Evolutionary conservation across 2,329 filamentous ascomycete species (phyloP), one percentile per base, ranked within the genome.

Genomic region (Epichloe scottii): DNA sequence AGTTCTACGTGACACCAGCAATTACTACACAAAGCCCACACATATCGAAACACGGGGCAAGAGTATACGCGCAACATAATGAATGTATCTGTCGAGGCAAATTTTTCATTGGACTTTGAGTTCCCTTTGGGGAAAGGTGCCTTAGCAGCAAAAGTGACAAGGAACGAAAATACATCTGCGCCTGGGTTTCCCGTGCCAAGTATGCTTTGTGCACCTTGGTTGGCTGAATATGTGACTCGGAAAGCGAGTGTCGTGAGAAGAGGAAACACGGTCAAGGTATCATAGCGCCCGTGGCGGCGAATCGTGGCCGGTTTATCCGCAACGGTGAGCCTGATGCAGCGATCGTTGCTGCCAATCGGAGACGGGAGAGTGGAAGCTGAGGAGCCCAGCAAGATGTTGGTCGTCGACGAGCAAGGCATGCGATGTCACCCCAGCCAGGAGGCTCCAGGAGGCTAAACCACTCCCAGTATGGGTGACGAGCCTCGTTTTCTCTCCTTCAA

Each of bases 181-280:
- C 26, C 17, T 4, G 23, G 46, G 34, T 47, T 15, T 12, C 34
- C 42, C 19, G 30, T 21, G 46, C 46, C 35, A n/a, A 39, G 21
- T 23, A 34, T 23, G 8, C 38, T 23, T 38, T 35, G 26, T 21
- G 2, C 21, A 23, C 15, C 44, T 21, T 48, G 45, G 23, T 44
- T 48, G 45, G 50, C 33, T 37, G n/a, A 30, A 42, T 23, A 48
- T 35, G 50, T 55, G 54, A 48, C 53, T 50, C 46, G 47, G 49
- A 54, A 51, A 55, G 49, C 38, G 51, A 53, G 21, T 49, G 40
- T 30, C 34, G 43, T 45, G 45, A 33, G 49, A 43, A 44, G 33
- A 46, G 15, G 30, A 33, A 51, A 35, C n/a, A 44, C 14, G n/a
- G 8, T 26, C 40, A 21, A 26, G 41, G 47, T 47, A 45, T 46